Evolutionary conservation across 257 asterid genomes (phyloP), one percentile per base, ranked within the genome.

Genomic region (Penstemon eatonii): DNA sequence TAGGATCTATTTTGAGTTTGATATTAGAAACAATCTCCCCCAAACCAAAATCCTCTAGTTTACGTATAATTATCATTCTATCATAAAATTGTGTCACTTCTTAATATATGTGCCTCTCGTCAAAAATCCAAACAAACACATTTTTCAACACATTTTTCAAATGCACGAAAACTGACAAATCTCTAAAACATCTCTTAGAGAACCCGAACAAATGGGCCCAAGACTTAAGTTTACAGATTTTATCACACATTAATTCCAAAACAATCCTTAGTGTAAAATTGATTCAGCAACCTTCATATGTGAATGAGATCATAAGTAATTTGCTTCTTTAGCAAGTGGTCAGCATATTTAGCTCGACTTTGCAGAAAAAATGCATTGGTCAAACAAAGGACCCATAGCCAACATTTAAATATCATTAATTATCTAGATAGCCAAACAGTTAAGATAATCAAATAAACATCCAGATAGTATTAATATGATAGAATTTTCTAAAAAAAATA

Each of bases 211-310:
- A 25, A 25, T 25, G 33, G 33, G 33, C 2, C 33, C 33, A 64
- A 46, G 39, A 64, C 57, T 46, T 38, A 12, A 73, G 8, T 51
- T 19, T 46, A 8, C 43, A 10, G 42, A 18, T 25, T 54, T 11
- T 37, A 12, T 44, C 54, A 65, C 56, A 49, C 51, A 59, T 56
- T 4, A 37, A 51, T 58, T 8, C 40, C 25, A 33, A 7, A n/a
- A 44, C 13, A 44, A 25, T 25, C 33, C 33, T 25, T 25, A 25
- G 3, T 25, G 33, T 25, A 25, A 25, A 25, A 37, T 19, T 6
- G 19, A 45, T 68, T 33, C 45, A 46, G 19, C 70, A 62, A 68
- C 58, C 67, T 55, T 51, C 63, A 64, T 33, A 4, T 56, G 47
- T 51, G 37, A 41, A 53, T 45, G 60, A 39, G 45, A 38, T 18